These are phyloP conservation scores for Lolium multiflorum DNA, from an alignment of 176 grass and related monocot genomes.

Conservation along the genomic window DNA sequence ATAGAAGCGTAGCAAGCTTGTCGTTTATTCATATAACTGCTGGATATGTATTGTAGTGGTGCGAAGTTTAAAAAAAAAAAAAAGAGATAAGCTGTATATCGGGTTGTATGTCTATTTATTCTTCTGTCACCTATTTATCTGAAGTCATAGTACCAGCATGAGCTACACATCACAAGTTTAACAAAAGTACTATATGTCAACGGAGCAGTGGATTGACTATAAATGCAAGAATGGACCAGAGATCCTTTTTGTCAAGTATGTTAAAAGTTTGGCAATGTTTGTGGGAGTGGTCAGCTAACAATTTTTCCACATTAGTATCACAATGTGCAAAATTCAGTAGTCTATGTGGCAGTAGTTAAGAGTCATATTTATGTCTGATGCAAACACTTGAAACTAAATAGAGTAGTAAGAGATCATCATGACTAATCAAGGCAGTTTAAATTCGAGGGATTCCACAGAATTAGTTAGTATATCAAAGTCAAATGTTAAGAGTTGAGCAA, in stretches of 20 bases:
- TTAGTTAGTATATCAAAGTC: neutral
- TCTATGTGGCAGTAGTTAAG: neutral
- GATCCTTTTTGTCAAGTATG: neutral
- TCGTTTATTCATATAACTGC: slow-evolving; percentile 34
- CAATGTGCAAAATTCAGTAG: neutral
- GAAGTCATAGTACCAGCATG: neutral
- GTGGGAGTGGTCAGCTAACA: rapidly evolving
- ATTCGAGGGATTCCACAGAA: neutral
- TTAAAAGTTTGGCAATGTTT: too few relatives aligned
- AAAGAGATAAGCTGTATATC: slow-evolving; percentile 29
- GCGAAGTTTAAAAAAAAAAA: slow-evolving; percentile 7
- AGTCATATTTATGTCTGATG: neutral
- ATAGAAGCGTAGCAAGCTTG: neutral
- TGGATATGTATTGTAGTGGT: slow-evolving; percentile 32
- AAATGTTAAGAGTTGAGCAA: neutral
- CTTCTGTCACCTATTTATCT: neutral
- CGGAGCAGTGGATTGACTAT: neutral
- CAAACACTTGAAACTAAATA: neutral
- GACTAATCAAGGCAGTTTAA: neutral
- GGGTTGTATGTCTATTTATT: slow-evolving; percentile 25
- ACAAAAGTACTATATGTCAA: neutral
- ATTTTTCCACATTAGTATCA: neutral
- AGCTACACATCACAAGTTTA: neutral
- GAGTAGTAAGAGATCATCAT: neutral
- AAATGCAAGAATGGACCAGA: neutral